These are phyloP conservation scores for Kalaharituber pfeilii DNA, from an alignment of 2,329 filamentous ascomycete genomes.

Conservation along the genomic window DNA sequence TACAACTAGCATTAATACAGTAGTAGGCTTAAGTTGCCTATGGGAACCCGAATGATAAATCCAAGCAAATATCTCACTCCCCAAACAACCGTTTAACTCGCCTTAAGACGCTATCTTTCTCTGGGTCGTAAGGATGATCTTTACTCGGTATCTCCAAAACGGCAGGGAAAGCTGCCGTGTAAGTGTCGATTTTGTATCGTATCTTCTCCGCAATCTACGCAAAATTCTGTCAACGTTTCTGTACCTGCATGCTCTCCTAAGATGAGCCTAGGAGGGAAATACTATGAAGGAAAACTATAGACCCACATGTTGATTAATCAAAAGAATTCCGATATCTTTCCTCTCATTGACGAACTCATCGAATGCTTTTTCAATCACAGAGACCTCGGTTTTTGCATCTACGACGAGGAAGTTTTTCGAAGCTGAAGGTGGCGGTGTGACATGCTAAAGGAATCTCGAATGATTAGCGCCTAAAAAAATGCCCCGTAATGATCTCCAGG, in stretches of 20 bases:
- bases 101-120: constrained; percentile 94
- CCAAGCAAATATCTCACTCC: constrained; percentile 27
- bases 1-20: too few relatives aligned
- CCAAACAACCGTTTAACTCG: constrained; percentile 60
- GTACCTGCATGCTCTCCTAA: too few relatives aligned
- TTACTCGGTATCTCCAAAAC: constrained; percentile 96
- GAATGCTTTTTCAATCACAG: constrained; percentile 77
- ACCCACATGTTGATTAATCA: constrained; percentile 93
- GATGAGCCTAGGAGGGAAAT: too few relatives aligned
- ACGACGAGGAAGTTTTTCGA: constrained; percentile 98
- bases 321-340: constrained; percentile 89
- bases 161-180: constrained; percentile 88
- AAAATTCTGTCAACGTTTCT: too few relatives aligned
- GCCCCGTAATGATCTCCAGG: background rate
- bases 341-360: constrained; percentile 72
- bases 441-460: constrained; percentile 44
- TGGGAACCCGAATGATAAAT: too few relatives aligned
- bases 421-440: constrained; percentile 69
- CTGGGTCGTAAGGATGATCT: constrained; percentile 95
- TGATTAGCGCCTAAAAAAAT: background rate
- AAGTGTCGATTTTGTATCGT: constrained; percentile 73
- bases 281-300: too few relatives aligned
- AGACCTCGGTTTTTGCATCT: constrained; percentile 77
- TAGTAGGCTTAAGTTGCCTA: too few relatives aligned
- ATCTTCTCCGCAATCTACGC: constrained; percentile 79